Conservation (phyloP, 1,139 yeast genomes). For the Pichia sp. region DNA sequence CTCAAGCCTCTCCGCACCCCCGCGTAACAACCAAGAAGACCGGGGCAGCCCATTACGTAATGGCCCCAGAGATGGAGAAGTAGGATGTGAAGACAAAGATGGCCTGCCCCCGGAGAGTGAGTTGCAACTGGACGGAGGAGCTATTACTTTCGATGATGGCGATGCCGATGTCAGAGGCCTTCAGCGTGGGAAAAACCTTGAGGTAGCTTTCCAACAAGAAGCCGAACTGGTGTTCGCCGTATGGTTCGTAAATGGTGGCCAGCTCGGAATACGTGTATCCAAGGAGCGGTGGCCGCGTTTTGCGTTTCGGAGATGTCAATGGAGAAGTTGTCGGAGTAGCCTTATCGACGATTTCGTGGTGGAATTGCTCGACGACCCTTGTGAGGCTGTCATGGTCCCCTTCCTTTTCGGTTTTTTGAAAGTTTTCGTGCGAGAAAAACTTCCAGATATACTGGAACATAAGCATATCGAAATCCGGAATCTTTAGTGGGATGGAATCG, state of each 20-base stretch:
- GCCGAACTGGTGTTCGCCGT: conserved; percentile 10
- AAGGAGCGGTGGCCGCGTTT: neutral
- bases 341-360: neutral
- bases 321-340: neutral
- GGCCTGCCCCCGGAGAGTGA: neutral
- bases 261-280: conserved; percentile 3
- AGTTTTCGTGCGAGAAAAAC: neutral
- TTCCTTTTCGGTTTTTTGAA: neutral
- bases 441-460: conserved; percentile 21
- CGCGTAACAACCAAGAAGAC: neutral
- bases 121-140: neutral
- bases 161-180: neutral
- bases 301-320: neutral
- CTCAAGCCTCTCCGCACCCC: neutral
- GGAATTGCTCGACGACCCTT: neutral
- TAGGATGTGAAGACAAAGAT: conserved; percentile 4
- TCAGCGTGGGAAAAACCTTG: conserved; percentile 4
- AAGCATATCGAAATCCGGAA: conserved; percentile 19
- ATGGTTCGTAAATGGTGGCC: conserved; percentile 5
- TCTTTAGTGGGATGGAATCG: conserved; percentile 18
- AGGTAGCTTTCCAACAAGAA: conserved; percentile 6
- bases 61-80: neutral
- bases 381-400: neutral
- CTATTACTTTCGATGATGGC: neutral
- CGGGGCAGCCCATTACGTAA: neutral